Evolutionary conservation across 2,329 filamentous ascomycete genomes (phyloP).

Genomic region (Neofusicoccum laricinum): DNA sequence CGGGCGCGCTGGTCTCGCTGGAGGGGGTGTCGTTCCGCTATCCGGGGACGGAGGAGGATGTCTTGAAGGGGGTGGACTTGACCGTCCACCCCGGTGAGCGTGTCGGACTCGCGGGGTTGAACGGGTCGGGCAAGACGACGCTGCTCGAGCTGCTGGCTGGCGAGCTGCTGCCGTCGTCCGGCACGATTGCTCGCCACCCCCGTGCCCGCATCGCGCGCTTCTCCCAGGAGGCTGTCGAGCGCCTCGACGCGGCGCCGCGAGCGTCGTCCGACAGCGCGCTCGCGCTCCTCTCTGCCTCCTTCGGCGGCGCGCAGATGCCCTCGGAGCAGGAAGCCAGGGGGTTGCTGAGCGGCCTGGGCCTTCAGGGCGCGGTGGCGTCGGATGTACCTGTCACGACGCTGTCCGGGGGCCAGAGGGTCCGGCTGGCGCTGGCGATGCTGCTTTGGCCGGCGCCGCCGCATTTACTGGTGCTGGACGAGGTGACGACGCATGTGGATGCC

Average conservation of each 20-base stretch:
- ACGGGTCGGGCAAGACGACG: slow-evolving; percentile 80
- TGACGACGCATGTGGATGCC: slow-evolving; percentile 82
- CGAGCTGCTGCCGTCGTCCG: slow-evolving; percentile 52
- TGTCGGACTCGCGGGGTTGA: slow-evolving; percentile 73
- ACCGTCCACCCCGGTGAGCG: slow-evolving; percentile 71
- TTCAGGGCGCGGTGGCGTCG: slow-evolving; percentile 67
- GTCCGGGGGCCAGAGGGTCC: slow-evolving; percentile 71
- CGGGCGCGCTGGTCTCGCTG: slow-evolving; percentile 68
- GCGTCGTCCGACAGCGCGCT: slow-evolving; percentile 60
- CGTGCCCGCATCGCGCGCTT: slow-evolving; percentile 72
- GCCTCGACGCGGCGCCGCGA: slow-evolving; percentile 56
- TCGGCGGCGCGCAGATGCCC: slow-evolving; percentile 28
- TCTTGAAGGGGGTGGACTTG: slow-evolving; percentile 62
- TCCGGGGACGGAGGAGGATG: slow-evolving; percentile 37
- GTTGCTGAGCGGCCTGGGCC: slow-evolving; percentile 65
- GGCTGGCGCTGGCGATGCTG: slow-evolving; percentile 65
- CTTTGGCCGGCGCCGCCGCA: slow-evolving; percentile 64
- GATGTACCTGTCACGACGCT: slow-evolving; percentile 71
- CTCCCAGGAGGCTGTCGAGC: slow-evolving; percentile 74
- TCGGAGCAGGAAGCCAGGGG: slow-evolving; percentile 67
- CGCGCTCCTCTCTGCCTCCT: slow-evolving; percentile 46
- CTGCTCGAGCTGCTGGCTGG: slow-evolving; percentile 63
- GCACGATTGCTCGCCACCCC: slow-evolving; percentile 64
- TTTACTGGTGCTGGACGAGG: slow-evolving; percentile 73
- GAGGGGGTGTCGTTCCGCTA: slow-evolving; percentile 70